Evolutionary conservation across 169 alveolate genomes (phyloP), one percentile per base, ranked within the genome.

Genomic region (Cryptosporidium xiaoi): DNA sequence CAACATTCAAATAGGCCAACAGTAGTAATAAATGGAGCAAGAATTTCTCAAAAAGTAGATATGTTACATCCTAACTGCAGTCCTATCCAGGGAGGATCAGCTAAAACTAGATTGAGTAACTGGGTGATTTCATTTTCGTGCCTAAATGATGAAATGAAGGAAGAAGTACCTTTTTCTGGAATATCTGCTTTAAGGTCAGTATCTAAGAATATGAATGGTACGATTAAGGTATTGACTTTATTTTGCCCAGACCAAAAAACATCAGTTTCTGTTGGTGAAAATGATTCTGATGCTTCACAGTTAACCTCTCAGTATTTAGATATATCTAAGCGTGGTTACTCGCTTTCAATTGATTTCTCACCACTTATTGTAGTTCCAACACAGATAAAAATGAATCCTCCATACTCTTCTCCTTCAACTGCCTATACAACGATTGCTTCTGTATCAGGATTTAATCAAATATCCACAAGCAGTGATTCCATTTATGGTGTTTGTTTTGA

Each of bases 261-360:
- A 12, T 77, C 87, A 10, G 87, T 77, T 62, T 77, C 87, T 24
- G 64, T 77, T 77, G 87, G 87, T 8, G 77, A 77, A 60, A 77
- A 77, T 77, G 71, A 60, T 40, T 18, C 60, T 10, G 87, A 77
- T 20, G 24, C 18, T 44, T 36, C 24, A 40, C 48, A 51, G n/a
- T 34, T 69, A 51, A 40, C 1, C 20, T 20, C 65, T 33, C 87
- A 77, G 20, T 36, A 24, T 53, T 77, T 77, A 27, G 87, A 77
- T 44, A 56, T 77, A n/a, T 44, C 69, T 34, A 77, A 77, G n/a
- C 71, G 46, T 50, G 87, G 87, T 20, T 77, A 68, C 16, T 29
- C 64, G 4, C 64, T 77, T 24, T 58, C 51, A 33, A 48, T 77
- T 31, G 87, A 77, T 18, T 77, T 77, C 18, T 60, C 87, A 51